Evolutionary conservation across 2,329 filamentous ascomycete species (phyloP).

Genomic region (Ilyonectria robusta): DNA sequence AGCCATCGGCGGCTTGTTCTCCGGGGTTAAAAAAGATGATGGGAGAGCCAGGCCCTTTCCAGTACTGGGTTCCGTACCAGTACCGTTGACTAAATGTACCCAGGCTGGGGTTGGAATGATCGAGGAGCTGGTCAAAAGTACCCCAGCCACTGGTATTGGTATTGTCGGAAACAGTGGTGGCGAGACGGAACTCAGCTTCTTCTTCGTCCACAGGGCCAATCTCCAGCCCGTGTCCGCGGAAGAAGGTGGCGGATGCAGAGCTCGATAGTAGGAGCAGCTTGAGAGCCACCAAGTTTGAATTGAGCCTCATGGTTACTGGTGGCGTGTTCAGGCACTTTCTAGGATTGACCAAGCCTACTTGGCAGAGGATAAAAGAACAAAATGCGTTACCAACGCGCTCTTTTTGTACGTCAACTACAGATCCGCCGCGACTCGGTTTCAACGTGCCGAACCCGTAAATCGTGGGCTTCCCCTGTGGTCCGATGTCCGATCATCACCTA

Average conservation of each 20-base stretch:
- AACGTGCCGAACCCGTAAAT: background rate
- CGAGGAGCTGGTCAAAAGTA: slow-evolving; percentile 69
- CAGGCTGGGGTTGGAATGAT: slow-evolving; percentile 69
- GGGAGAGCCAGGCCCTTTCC: slow-evolving; percentile 81
- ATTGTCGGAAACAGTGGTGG: background rate
- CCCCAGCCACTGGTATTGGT: slow-evolving; percentile 17
- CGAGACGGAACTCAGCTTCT: slow-evolving; percentile 3
- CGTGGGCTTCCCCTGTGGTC: background rate
- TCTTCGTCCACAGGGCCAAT: slow-evolving; percentile 12
- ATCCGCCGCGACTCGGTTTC: background rate
- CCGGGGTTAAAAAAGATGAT: slow-evolving; percentile 78
- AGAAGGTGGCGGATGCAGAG: slow-evolving; percentile 9
- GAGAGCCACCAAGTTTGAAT: background rate
- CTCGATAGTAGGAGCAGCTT: slow-evolving; percentile 16
- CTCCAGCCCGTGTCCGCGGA: slow-evolving; percentile 12
- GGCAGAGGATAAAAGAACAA: background rate
- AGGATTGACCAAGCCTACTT: background rate
- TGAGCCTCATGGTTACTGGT: slow-evolving; percentile 1
- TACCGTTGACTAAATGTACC: slow-evolving; percentile 80
- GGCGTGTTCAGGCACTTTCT: background rate
- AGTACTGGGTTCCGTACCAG: slow-evolving; percentile 83
- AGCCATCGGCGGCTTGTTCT: slow-evolving; percentile 67
- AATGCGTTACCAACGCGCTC: background rate
- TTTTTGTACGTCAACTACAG: background rate
- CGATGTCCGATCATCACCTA: background rate